Evolutionary conservation across 768 basidiomycete species (phyloP).

Genomic region (Clitopilus hobsonii): DNA sequence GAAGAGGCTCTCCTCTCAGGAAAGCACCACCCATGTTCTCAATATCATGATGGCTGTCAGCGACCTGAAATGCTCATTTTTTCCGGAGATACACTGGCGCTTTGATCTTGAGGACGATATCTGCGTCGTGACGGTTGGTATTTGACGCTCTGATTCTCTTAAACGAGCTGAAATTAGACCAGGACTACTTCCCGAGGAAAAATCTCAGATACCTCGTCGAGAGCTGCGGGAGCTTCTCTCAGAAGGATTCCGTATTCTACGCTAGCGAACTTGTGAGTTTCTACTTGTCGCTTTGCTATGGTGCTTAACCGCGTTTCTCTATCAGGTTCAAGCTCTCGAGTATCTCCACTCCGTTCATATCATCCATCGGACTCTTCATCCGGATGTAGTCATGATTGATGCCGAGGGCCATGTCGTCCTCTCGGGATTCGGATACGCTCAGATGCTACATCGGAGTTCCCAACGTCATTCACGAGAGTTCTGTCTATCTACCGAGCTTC

Average conservation of each 20-base stretch:
- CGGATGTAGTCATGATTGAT: constrained; percentile 40
- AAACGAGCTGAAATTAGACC: not conserved
- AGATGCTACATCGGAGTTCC: not conserved
- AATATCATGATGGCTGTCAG: constrained; percentile 22
- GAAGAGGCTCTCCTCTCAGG: constrained; percentile 21
- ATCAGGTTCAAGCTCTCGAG: constrained; percentile 36
- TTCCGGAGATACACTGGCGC: constrained; percentile 32
- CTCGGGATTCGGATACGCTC: constrained; percentile 29
- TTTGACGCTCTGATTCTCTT: not conserved
- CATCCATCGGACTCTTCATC: constrained; percentile 40
- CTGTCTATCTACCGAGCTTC: not conserved
- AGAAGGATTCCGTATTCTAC: constrained; percentile 34
- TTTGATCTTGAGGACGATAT: constrained; percentile 35
- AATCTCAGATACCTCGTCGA: constrained; percentile 25
- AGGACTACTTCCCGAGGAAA: constrained; percentile 30
- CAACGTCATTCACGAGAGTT: constrained; percentile 4
- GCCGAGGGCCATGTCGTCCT: constrained; percentile 42
- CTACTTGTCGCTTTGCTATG: not conserved
- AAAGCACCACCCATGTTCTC: constrained; percentile 20
- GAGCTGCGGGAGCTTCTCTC: constrained; percentile 26
- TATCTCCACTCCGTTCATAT: constrained; percentile 41
- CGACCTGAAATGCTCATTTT: constrained; percentile 29
- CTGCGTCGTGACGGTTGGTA: constrained; percentile 35
- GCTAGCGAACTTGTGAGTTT: constrained; percentile 47
- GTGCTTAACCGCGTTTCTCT: not conserved